Evolutionary conservation across 1,139 yeast genomes (phyloP), one percentile per base, ranked within the genome.

Genomic region (Pichia cactophila): DNA sequence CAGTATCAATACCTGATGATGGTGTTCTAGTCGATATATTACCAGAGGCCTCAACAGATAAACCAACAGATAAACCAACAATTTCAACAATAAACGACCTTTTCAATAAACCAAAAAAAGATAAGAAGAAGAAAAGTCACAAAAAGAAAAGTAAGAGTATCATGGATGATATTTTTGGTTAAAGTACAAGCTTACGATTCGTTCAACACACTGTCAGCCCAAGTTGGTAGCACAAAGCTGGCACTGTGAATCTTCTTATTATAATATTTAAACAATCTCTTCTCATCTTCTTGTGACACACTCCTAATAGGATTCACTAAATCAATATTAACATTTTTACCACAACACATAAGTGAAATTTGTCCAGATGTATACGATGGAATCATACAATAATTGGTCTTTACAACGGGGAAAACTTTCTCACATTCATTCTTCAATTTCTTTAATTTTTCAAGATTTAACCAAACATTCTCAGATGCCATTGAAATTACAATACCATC

Each of bases 351-450:
- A 55, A 92, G 74, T 1, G 97, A 97, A 55, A 92, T 76, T 68
- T 89, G 97, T 33, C 98, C 98, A 9, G 95, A 83, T n/a, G 98
- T 90, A 67, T 90, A 90, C 16, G 94, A 83, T 45, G 98, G 98
- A 69, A 90, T 92, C 60, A 92, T 86, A 58, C 95, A 84, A 66
- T 87, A 87, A 54, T 88, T 77, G 66, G 87, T 86, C 57, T 77
- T 76, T n/a, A 84, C 95, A 53, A 78, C 80, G 26, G 82, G 76
- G 70, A 92, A 92, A n/a, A 90, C 95, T 37, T 70, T 63, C 46
- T 71, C 66, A 56, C 92, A 87, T 49, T 83, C 81, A 37, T 65
- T 57, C 60, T 81, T 72, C 56, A 92, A 76, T 35, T 74, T 71
- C 56, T 74, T 70, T 58, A 92, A 74, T 60, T 86, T 80, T 31